Conservation (phyloP, 164 flowering plant genomes). For the Litsea cubeba region DNA sequence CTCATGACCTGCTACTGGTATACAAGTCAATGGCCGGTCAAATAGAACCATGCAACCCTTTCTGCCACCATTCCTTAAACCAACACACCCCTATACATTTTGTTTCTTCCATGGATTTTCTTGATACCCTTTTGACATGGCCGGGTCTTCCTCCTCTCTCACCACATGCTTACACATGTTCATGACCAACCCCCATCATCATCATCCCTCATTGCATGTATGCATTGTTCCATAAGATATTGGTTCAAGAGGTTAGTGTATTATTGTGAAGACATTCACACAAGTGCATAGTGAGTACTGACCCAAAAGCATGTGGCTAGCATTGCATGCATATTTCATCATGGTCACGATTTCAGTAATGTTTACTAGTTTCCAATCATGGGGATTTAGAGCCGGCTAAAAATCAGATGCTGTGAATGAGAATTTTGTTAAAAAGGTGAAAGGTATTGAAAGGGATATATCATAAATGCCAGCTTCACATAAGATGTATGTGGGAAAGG, state of each 20-base stretch:
- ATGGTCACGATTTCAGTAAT: background rate
- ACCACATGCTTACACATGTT: background rate
- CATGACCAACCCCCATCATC: background rate
- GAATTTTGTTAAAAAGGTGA: no score
- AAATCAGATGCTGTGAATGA: background rate
- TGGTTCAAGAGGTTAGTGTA: background rate
- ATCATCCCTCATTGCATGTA: background rate
- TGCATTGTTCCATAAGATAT: background rate
- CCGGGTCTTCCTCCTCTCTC: background rate
- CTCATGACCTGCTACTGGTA: conserved; percentile 29
- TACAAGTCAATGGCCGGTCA: conserved; percentile 34
- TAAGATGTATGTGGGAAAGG: no score
- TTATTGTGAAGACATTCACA: background rate
- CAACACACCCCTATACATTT: background rate
- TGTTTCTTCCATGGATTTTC: conserved; percentile 1
- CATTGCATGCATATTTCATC: background rate
- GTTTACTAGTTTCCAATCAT: background rate
- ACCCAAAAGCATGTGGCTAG: background rate
- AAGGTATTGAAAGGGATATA: no score
- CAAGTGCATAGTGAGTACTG: background rate
- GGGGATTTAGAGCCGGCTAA: background rate
- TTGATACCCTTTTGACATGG: no score
- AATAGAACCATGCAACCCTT: conserved; percentile 18
- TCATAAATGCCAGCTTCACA: no score
- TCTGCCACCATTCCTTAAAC: conserved; percentile 6